These are phyloP conservation scores for Pleomassaria siparia DNA, from an alignment of 2,329 filamentous ascomycete species.

Conservation along the genomic window DNA sequence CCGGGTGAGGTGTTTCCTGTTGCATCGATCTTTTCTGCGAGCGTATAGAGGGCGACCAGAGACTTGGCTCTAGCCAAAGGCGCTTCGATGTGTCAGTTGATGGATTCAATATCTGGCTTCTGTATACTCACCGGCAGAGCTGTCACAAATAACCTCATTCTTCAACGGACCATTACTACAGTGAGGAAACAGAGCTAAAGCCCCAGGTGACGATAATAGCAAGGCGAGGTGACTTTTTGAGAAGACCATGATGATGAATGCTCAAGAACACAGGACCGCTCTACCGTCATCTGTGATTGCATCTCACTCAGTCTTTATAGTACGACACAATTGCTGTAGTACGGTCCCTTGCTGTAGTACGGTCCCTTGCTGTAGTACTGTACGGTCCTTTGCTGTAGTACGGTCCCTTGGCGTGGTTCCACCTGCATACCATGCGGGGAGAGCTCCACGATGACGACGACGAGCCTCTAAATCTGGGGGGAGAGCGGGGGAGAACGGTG, in stretches of 20 bases:
- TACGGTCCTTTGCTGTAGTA: no score
- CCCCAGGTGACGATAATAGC: slow-evolving; percentile 15
- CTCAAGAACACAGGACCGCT: neutral
- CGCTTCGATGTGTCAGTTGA: slow-evolving; percentile 17
- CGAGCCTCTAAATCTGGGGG: neutral
- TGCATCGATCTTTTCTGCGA: slow-evolving; percentile 54
- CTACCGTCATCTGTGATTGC: neutral
- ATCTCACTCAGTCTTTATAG: neutral
- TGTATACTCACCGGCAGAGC: slow-evolving; percentile 34
- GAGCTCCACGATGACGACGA: slow-evolving; percentile 17
- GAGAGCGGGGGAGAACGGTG: neutral
- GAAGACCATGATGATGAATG: slow-evolving; percentile 2
- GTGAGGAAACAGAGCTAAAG: slow-evolving; percentile 49
- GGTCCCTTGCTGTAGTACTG: no score
- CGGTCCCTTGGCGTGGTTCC: neutral
- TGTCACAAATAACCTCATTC: slow-evolving; percentile 55
- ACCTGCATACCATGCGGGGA: slow-evolving; percentile 6
- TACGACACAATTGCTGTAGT: slow-evolving; percentile 17
- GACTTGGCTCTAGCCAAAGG: slow-evolving; percentile 27
- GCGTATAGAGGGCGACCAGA: slow-evolving; percentile 27
- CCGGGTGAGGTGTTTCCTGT: slow-evolving; percentile 49
- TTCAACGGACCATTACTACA: slow-evolving; percentile 54
- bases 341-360: no score
- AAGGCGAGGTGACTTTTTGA: slow-evolving; percentile 1
- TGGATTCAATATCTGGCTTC: neutral